Evolutionary conservation across 2,329 filamentous ascomycete genomes (phyloP).

Genomic region (Xylaria multiplex): DNA sequence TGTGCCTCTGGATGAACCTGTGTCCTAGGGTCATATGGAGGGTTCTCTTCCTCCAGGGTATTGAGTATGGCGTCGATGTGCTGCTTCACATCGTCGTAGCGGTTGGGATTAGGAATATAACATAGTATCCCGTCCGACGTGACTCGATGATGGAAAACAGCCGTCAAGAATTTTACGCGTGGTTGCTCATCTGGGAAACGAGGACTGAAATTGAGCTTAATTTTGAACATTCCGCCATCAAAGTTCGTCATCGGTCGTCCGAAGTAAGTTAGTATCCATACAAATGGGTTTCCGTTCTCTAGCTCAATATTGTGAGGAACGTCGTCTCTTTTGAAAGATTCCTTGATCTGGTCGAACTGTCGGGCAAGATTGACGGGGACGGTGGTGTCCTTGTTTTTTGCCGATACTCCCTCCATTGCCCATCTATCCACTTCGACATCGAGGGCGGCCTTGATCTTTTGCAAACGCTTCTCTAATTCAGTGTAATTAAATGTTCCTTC

Average conservation of each 20-base stretch:
- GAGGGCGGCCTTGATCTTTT: constrained; percentile 73
- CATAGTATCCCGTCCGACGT: constrained; percentile 83
- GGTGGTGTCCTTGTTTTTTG: constrained; percentile 73
- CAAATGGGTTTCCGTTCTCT: constrained; percentile 84
- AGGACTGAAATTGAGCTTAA: constrained; percentile 82
- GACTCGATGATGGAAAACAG: constrained; percentile 88
- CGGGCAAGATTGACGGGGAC: constrained; percentile 84
- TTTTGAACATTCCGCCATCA: constrained; percentile 87
- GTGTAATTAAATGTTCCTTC: constrained; percentile 85
- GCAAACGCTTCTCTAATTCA: constrained; percentile 75
- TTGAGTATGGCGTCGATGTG: constrained; percentile 87
- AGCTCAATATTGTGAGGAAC: constrained; percentile 80
- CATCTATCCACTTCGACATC: constrained; percentile 77
- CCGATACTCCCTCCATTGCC: constrained; percentile 73
- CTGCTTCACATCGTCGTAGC: constrained; percentile 78
- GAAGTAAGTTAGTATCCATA: constrained; percentile 90
- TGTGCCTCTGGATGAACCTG: constrained; percentile 87
- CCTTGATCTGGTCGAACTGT: constrained; percentile 84
- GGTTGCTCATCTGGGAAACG: constrained; percentile 90
- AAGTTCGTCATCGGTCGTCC: constrained; percentile 92
- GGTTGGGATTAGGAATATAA: constrained; percentile 72
- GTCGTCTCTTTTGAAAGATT: constrained; percentile 76
- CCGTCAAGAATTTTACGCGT: constrained; percentile 80
- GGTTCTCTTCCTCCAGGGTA: constrained; percentile 85
- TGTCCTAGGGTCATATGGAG: constrained; percentile 89